A percentile compares a stretch with the other conserved stretches of the same genome.
Conservation (phyloP, 345 rosid species). For the Cardiospermum halicacabum region DNA sequence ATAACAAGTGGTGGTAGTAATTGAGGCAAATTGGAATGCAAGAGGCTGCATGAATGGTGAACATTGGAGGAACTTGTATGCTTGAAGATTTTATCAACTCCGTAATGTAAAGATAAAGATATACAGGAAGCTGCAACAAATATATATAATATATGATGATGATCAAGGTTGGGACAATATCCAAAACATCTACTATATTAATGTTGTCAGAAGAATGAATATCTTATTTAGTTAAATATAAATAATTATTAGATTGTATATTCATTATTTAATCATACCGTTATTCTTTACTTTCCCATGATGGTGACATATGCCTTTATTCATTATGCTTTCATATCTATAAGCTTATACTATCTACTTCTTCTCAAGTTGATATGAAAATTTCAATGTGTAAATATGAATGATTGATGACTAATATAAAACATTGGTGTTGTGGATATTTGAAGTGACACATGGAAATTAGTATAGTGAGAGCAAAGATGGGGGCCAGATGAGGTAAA, state of each 20-base stretch:
- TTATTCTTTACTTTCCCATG: constrained; percentile 9
- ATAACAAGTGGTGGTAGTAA: not conserved
- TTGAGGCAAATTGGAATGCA: not conserved
- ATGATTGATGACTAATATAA: too few relatives aligned
- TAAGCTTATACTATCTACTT: not conserved
- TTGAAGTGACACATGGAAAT: not conserved
- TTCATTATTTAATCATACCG: not conserved
- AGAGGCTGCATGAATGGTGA: not conserved
- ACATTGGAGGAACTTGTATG: not conserved
- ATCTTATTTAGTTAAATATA: not conserved
- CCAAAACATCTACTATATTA: not conserved
- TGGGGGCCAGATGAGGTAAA: not conserved
- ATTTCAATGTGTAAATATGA: too few relatives aligned
- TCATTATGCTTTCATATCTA: too few relatives aligned
- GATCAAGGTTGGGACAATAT: not conserved
- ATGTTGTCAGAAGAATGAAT: constrained; percentile 1
- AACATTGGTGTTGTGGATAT: not conserved
- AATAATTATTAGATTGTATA: not conserved
- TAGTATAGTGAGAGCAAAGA: not conserved
- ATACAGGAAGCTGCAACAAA: not conserved
- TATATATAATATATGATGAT: not conserved
- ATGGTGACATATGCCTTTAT: constrained; percentile 10
- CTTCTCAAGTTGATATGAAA: not conserved
- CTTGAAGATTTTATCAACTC: not conserved
- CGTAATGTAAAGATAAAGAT: constrained; percentile 6